Base-by-base conservation (phyloP, 768 basidiomycete species). In the Goffeauzyma gilvescens region DNA sequence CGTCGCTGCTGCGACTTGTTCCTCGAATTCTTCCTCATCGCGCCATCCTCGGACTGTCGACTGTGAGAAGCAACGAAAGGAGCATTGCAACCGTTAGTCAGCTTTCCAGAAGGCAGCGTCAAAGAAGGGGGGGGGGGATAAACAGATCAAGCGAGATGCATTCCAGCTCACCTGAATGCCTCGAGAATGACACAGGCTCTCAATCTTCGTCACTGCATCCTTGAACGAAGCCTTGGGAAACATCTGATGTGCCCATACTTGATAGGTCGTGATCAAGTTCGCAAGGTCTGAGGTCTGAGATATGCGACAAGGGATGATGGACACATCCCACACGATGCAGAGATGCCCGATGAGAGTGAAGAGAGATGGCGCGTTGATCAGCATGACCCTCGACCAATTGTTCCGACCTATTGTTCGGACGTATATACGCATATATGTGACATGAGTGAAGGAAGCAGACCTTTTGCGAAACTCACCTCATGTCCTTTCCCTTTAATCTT, bases 231-330 rank as follows among this genome's bases (percentile, higher is more conserved):
- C 78, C 55, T 80, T 84, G 4, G 93, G 93, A 58, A 80, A 89
- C 69, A 98, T 70, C 53, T 72, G 74, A 66, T 96, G 93, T 3
- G 85, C 73, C 93, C 93, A 98, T 54, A 86, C 81, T 55, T 87
- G 85, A 59, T 96, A 96, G 26, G 81, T 67, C 48, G 77, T 75
- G 42, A 96, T 67, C 12, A 95, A 65, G 28, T 80, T 70, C 49
- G 74, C 75, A 28, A 98, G 71, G 63, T 98, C 89, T 38, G 72
- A 63, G n/a, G 69, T 69, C 89, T 95, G 55, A 17, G 13, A 28
- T 17, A 4, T 3, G 10, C 24, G n/a, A 34, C 17, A 41, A 39
- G 4, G 32, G 42, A 1, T 10, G 32, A 42, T 14, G n/a, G 21
- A 39, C 42, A 41, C 3, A 20, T 5, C 8, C 17, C 26, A 25